Evolutionary conservation across 306 rosid genomes (phyloP), one percentile per base, ranked within the genome.

Genomic region (Rosa rugosa): DNA sequence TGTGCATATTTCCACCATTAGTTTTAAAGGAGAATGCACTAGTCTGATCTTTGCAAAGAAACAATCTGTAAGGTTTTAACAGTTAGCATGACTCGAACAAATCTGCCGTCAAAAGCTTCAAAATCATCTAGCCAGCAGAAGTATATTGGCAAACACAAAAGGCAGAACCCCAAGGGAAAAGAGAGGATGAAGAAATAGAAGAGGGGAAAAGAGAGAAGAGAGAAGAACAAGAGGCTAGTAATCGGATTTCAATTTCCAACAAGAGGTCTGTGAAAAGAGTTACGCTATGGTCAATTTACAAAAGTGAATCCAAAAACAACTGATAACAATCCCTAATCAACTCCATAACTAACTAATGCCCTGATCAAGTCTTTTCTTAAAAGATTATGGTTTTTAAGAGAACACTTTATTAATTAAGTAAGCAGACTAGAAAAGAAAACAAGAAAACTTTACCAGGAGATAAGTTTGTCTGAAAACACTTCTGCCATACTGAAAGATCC

Each of bases 401-500:
- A 38, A 4, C 8, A n/a, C 8, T 56, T 49, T 5, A 16, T 13
- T 14, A 57, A 56, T 23, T 50, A 41, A 40, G 27, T 0, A 54
- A 18, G 77, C 17, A 75, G 14, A 42, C 65, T 1, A 5, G 27
- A 23, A 60, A 63, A 34, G 67, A 72, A 73, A 65, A n/a, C 54
- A 49, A 25, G 80, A 66, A 54, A 66, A 49, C 16, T 23, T 59
- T 85, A 85, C 91, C 93, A 82, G 75, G 88, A 87, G 70, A 89
- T 64, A 27, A 81, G 6, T 80, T 81, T 89, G 75, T 87, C 91
- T 10, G 87, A 74, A 76, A 81, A 81, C 36, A 73, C 82, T 73
- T 89, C 91, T n/a, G 79, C 93, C 1, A 57, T 76, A 68, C 85
- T 89, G 75, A 89, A 81, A 82, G 93, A 85, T 80, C 89, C 93